A percentile compares a stretch with the other conserved stretches of the same genome.
Conservation (phyloP, 805 yeast genomes). For the Wickerhamiella cacticola region DNA sequence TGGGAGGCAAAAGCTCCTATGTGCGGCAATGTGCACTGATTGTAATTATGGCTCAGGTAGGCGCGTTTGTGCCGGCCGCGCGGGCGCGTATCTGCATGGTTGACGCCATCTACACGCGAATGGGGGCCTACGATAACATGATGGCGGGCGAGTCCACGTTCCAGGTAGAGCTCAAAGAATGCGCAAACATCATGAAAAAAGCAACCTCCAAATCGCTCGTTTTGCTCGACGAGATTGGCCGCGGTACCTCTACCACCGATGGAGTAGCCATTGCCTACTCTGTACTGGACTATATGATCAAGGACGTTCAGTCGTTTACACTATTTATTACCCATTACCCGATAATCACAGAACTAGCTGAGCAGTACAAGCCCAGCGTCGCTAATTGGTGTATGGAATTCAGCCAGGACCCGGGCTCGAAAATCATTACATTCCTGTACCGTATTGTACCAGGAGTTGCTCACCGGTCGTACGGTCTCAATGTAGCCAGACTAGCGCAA, state of each 20-base stretch:
- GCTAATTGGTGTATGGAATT: constrained; percentile 65
- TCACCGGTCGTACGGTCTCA: constrained; percentile 64
- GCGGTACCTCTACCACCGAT: constrained; percentile 64
- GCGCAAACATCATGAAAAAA: constrained; percentile 41
- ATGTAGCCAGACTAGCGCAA: constrained; percentile 70
- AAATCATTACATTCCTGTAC: constrained; percentile 42
- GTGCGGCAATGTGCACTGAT: constrained; percentile 64
- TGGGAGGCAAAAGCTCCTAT: constrained; percentile 79
- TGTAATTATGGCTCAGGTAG: constrained; percentile 65
- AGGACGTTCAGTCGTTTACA: constrained; percentile 39
- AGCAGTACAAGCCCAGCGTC: constrained; percentile 32
- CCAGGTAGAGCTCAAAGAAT: constrained; percentile 62
- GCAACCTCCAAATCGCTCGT: constrained; percentile 48
- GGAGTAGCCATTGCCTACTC: constrained; percentile 75
- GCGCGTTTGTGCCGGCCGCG: constrained; percentile 61
- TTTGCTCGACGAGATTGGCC: constrained; percentile 62
- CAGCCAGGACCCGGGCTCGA: constrained; percentile 28
- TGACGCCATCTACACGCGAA: constrained; percentile 42
- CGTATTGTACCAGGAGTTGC: constrained; percentile 40
- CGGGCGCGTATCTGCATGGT: constrained; percentile 52
- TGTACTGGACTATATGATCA: constrained; percentile 47
- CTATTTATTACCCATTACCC: constrained; percentile 83
- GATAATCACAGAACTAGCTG: constrained; percentile 42
- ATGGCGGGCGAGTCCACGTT: constrained; percentile 71
- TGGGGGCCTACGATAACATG: constrained; percentile 77